phyloP scores from a whole-genome alignment of 495 filamentous ascomycete species.

The Talaromyces stipitatus region DNA sequence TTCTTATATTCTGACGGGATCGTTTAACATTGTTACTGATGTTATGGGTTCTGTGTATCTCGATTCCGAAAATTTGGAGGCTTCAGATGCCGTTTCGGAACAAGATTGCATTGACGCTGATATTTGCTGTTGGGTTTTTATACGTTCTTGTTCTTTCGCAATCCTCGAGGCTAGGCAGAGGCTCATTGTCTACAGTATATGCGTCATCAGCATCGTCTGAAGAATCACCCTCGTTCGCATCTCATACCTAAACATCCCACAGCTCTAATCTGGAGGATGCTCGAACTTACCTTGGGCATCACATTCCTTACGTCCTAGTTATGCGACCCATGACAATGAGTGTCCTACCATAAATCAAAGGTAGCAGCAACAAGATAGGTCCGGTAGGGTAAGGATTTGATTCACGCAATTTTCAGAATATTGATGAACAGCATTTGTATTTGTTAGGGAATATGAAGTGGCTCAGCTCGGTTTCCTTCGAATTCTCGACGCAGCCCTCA shows the following conservation, averaged over 20 bases:
- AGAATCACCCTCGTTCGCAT: slow-evolving; percentile 13
- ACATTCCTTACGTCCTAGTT: neutral
- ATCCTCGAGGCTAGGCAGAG: too few species aligned
- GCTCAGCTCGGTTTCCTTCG: neutral
- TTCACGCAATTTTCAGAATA: neutral
- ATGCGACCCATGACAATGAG: neutral
- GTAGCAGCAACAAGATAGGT: neutral
- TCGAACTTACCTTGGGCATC: neutral
- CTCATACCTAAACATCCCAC: slow-evolving; percentile 19
- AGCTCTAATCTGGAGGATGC: neutral
- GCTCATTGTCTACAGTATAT: slow-evolving; percentile 11
- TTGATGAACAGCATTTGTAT: neutral
- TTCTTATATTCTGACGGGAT: neutral
- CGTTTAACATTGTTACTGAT: slow-evolving; percentile 30
- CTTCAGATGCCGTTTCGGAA: slow-evolving; percentile 26
- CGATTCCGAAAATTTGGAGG: slow-evolving; percentile 27
- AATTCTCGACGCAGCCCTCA: neutral
- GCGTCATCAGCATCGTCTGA: slow-evolving; percentile 16
- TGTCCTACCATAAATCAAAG: neutral
- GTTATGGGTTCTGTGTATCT: slow-evolving; percentile 31
- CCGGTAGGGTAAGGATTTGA: neutral
- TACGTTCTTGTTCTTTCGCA: too few species aligned
- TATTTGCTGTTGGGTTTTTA: slow-evolving; percentile 33
- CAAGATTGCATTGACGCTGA: slow-evolving; percentile 25
- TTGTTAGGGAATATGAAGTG: neutral